Conservation (phyloP, 129 eudicot species). For the Tagetes patula region DNA sequence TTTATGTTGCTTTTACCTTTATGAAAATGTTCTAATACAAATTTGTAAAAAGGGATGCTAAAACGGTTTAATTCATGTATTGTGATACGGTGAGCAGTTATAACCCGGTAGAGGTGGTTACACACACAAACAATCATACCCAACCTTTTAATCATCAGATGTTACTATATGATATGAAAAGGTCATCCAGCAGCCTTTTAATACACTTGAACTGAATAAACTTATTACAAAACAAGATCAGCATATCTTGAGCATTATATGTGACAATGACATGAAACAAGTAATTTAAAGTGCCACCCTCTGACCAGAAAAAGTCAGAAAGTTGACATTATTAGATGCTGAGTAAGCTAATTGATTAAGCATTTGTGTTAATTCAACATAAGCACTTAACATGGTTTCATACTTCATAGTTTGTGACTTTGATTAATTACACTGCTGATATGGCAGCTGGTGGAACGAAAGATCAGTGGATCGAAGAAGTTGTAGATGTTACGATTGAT, state of each 20-base stretch:
- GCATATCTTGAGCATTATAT: neutral
- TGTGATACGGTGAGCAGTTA: neutral
- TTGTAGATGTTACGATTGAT: constrained; percentile 21
- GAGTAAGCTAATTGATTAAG: neutral
- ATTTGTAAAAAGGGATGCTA: neutral
- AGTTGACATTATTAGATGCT: neutral
- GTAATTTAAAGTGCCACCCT: neutral
- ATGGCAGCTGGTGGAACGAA: neutral
- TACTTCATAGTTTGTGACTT: neutral
- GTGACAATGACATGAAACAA: constrained; percentile 18
- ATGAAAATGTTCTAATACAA: neutral
- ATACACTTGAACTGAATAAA: neutral
- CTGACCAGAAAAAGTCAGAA: constrained; percentile 12
- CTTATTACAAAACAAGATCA: constrained; percentile 1
- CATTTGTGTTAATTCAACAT: neutral
- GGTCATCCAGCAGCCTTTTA: neutral
- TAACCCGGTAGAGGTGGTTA: neutral
- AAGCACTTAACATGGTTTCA: neutral
- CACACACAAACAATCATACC: no score
- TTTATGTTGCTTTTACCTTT: neutral
- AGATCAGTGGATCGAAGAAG: constrained; percentile 25
- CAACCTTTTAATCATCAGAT: no score
- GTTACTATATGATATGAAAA: constrained; percentile 5
- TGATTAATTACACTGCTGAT: no score
- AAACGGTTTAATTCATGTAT: neutral